These are phyloP conservation scores for Aspergillus sergii DNA, from an alignment of 2,329 filamentous ascomycete species.

Conservation along the genomic window DNA sequence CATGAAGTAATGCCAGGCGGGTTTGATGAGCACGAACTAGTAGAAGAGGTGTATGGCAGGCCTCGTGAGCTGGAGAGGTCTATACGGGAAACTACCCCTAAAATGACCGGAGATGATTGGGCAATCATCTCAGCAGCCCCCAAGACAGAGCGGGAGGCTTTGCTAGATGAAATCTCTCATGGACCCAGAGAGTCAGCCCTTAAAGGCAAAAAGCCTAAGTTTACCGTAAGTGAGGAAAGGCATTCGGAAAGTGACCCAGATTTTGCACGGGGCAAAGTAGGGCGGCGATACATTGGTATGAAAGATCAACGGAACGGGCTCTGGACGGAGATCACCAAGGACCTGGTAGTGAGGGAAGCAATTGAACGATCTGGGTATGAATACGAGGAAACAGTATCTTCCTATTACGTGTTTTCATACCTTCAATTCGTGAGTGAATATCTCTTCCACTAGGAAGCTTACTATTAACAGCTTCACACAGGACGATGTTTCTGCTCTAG, in stretches of 20 bases:
- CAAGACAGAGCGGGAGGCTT: constrained; percentile 73
- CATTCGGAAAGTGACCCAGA: constrained; percentile 57
- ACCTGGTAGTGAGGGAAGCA: constrained; percentile 82
- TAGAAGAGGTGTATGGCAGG: constrained; percentile 63
- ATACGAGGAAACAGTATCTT: constrained; percentile 85
- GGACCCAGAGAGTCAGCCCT: constrained; percentile 80
- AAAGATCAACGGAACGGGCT: constrained; percentile 60
- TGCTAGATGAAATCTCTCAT: constrained; percentile 73
- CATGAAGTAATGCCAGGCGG: constrained; percentile 17
- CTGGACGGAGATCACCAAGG: constrained; percentile 98
- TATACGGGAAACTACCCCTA: constrained; percentile 61
- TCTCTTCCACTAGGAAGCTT: background rate
- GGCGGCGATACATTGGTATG: constrained; percentile 46
- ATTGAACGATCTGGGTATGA: constrained; percentile 83
- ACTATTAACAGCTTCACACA: constrained; percentile 39
- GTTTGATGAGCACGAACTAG: constrained; percentile 49
- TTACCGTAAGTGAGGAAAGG: constrained; percentile 68
- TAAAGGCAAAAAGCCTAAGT: constrained; percentile 73
- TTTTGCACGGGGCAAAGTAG: constrained; percentile 45
- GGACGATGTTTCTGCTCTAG: constrained; percentile 85
- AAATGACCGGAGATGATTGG: constrained; percentile 68
- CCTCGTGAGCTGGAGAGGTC: constrained; percentile 67
- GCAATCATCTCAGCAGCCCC: constrained; percentile 81
- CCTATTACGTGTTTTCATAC: constrained; percentile 93
- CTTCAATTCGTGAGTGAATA: constrained; percentile 73